A percentile compares a stretch with the other conserved stretches of the same genome.
Conservation (phyloP, 352 stramenopile species). For the Globisporangium nunn region DNA sequence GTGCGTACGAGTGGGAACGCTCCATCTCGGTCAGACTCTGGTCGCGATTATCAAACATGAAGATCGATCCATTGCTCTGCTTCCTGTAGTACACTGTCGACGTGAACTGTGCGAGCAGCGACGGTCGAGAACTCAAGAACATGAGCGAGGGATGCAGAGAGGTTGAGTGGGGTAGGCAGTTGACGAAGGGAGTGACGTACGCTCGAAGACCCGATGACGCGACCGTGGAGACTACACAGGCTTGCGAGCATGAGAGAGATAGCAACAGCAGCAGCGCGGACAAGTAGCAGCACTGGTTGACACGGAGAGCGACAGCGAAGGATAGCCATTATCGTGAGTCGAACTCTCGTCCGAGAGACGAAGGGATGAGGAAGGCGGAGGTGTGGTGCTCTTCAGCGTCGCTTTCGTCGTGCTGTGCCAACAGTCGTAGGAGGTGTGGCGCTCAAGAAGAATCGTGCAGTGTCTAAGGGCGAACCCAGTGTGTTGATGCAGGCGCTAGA, state of each 20-base stretch:
- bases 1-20: constrained; percentile 27
- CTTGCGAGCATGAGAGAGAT: background rate
- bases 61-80: constrained; percentile 42
- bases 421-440: too few relatives aligned
- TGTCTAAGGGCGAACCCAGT: too few relatives aligned
- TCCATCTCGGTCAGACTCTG: constrained; percentile 26
- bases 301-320: too few relatives aligned
- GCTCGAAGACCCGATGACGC: background rate
- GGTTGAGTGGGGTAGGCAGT: background rate
- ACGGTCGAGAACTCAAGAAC: background rate
- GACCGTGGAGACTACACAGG: background rate
- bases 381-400: background rate
- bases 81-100: constrained; percentile 66
- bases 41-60: constrained; percentile 36
- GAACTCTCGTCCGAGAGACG: too few relatives aligned
- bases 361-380: too few relatives aligned
- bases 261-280: background rate
- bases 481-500: too few relatives aligned
- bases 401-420: background rate
- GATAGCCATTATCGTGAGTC: background rate
- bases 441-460: too few relatives aligned
- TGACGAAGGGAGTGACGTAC: background rate
- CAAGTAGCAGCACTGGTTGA: background rate
- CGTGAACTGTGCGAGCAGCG: constrained; percentile 12
- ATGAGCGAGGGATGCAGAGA: background rate